Conservation (phyloP, 2,329 filamentous ascomycete genomes). For the Acarospora socialis region DNA sequence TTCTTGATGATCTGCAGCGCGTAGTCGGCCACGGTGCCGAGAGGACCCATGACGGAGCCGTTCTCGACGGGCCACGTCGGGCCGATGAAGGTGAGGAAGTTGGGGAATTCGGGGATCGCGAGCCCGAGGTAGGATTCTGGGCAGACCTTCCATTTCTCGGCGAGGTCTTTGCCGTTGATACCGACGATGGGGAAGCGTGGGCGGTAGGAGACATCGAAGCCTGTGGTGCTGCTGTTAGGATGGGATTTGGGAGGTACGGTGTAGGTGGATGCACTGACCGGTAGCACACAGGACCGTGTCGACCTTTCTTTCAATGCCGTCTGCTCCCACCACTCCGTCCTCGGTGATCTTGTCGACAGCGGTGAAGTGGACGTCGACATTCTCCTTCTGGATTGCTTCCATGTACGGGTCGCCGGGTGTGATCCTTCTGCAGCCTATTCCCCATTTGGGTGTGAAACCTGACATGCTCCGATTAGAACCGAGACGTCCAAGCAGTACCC, state of each 20-base stretch:
- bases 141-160: conserved; percentile 14
- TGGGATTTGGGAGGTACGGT: conserved; percentile 2
- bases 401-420: conserved; percentile 39
- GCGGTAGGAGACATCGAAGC: conserved; percentile 11
- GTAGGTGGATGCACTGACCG: conserved; percentile 29
- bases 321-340: conserved; percentile 30
- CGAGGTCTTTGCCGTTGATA: conserved; percentile 11
- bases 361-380: conserved; percentile 38
- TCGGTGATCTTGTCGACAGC: conserved; percentile 31
- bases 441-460: conserved; percentile 33
- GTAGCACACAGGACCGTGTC: conserved; percentile 33
- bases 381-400: conserved; percentile 34
- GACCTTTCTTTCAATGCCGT: conserved; percentile 19
- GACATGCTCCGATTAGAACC: no score
- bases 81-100: conserved; percentile 17
- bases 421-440: conserved; percentile 31
- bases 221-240: conserved; percentile 10
- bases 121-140: conserved; percentile 18
- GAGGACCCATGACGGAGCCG: conserved; percentile 28
- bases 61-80: conserved; percentile 30
- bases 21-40: conserved; percentile 25
- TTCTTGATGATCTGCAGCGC: conserved; percentile 30
- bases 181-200: conserved; percentile 18
- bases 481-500: not conserved
- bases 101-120: conserved; percentile 18